Base-by-base conservation (phyloP, 371 early-diverging fungal species). In the Actinomortierella ambigua region DNA sequence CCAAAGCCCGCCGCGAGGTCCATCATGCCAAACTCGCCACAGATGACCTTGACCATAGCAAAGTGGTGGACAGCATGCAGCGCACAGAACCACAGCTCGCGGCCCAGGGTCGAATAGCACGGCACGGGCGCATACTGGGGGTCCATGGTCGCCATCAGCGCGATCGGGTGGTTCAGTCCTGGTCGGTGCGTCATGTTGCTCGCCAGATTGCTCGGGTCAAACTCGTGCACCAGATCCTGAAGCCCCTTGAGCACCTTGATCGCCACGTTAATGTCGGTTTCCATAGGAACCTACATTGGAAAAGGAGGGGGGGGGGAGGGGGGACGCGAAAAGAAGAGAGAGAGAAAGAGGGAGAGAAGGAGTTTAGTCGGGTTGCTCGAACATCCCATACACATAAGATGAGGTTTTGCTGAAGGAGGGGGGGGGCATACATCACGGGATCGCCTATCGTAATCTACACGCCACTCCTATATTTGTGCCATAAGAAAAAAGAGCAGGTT, bases 31-130 rank as follows among this genome's bases (percentile, higher is more conserved):
- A 67, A 65, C 61, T 85, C 86, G 41, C 80, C 68, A 59, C 86
- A 84, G 15, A 85, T 83, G 22, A 79, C 83, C 49, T 83, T 79
- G 44, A 83, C 77, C 46, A 82, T 68, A 5, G 86, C 86, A 51
- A 80, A 83, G 55, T 85, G 86, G 29, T 85, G 86, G 3, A 85
- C 79, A n/a, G 81, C 79, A 61, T 80, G 80, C 49, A 82, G 73
- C 59, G 82, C 77, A 52, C 87, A 88, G 65, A 86, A 87, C 89
- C 89, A 89, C 9, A 89, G 79, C 63, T 89, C 89, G 17, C 89
- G 69, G 13, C 82, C 88, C 26, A 83, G 70, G 0, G 84, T 80
- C 1, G 87, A 78, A 13, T 61, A 63, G 63, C 59, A 77, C 40
- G 29, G 60, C 54, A 57, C 68, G 3, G 63, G 75, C 56, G 48